These are phyloP conservation scores for Magnusiomyces tetraspermus DNA, from an alignment of 1,139 yeast genomes.

Conservation along the genomic window DNA sequence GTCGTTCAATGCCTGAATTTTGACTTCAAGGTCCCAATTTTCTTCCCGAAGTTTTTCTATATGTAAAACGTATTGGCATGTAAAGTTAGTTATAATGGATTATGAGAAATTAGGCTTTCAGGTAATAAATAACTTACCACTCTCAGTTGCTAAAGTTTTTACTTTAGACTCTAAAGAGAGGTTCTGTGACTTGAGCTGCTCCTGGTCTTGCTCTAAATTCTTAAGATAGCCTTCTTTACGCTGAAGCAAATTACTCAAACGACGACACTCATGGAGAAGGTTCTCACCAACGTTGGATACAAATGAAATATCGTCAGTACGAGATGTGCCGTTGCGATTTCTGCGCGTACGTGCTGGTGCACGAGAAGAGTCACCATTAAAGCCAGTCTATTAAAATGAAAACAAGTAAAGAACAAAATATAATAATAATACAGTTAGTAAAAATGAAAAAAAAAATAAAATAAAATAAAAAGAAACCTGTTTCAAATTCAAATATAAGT, in stretches of 20 bases:
- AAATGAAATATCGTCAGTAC: slow-evolving; percentile 57
- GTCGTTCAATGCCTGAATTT: slow-evolving; percentile 43
- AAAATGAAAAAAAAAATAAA: not conserved
- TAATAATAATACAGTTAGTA: not conserved
- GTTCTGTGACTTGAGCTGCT: slow-evolving; percentile 34
- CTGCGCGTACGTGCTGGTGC: slow-evolving; percentile 4
- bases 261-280: slow-evolving; percentile 66
- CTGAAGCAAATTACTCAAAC: slow-evolving; percentile 45
- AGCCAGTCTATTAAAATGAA: not conserved
- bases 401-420: not conserved
- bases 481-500: not conserved
- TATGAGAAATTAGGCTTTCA: not conserved
- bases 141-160: slow-evolving; percentile 41
- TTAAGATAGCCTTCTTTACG: not conserved
- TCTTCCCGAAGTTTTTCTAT: slow-evolving; percentile 52
- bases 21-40: slow-evolving; percentile 71
- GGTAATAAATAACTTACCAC: slow-evolving; percentile 17
- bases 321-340: slow-evolving; percentile 12
- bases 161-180: slow-evolving; percentile 43
- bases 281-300: slow-evolving; percentile 79
- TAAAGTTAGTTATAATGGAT: no score
- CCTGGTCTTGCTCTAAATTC: slow-evolving; percentile 37
- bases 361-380: not conserved
- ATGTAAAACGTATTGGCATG: no score
- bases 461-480: not conserved